Conservation (phyloP, 177 flowering plant genomes). For the Vitis hybrid region DNA sequence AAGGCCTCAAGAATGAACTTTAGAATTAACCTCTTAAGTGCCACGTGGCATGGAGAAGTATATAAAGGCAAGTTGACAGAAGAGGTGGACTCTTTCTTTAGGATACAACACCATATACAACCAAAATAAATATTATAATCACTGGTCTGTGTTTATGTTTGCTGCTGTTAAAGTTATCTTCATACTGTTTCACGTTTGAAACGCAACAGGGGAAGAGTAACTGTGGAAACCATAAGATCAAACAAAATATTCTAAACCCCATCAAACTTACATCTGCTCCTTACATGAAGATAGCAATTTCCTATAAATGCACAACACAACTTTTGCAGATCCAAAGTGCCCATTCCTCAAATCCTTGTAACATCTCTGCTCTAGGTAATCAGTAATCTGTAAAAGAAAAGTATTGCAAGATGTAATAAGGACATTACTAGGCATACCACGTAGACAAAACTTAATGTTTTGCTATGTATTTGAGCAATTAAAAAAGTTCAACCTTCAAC, state of each 20-base stretch:
- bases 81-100: too few relatives aligned
- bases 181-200: too few relatives aligned
- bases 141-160: too few relatives aligned
- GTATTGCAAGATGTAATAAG: constrained; percentile 1
- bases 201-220: neutral
- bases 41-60: too few relatives aligned
- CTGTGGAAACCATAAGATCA: neutral
- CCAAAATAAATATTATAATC: too few relatives aligned
- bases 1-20: too few relatives aligned
- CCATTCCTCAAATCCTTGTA: constrained; percentile 82
- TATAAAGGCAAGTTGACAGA: too few relatives aligned
- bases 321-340: constrained; percentile 67
- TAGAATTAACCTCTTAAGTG: too few relatives aligned
- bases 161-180: too few relatives aligned
- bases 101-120: too few relatives aligned
- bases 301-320: constrained; percentile 67
- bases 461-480: neutral
- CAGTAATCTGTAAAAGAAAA: constrained; percentile 55
- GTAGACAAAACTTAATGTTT: neutral
- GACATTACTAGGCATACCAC: neutral
- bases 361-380: constrained; percentile 68
- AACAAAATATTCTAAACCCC: neutral
- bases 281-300: constrained; percentile 73
- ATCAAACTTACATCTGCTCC: constrained; percentile 81
- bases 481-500: neutral